A percentile compares a stretch with the other conserved stretches of the same genome.
Conservation (phyloP, 202 grass and related monocot genomes). For the Cymbopogon flexuosus region DNA sequence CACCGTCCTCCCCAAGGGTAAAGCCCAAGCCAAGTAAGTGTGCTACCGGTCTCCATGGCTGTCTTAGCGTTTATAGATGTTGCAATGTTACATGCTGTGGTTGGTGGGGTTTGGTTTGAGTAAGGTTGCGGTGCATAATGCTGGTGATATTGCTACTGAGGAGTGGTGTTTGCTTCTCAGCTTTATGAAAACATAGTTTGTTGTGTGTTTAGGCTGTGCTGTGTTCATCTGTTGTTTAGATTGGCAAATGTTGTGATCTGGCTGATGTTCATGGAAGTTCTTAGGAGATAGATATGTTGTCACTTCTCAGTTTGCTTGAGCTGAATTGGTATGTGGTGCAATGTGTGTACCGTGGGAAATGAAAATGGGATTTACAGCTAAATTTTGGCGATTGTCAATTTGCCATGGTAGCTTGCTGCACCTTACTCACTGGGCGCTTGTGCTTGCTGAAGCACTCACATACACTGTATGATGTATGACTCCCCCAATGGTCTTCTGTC, state of each 20-base stretch:
- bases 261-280: background rate
- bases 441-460: slow-evolving; percentile 11
- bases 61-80: slow-evolving; percentile 14
- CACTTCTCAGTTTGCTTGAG: background rate
- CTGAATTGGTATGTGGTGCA: background rate
- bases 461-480: background rate
- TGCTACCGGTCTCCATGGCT: background rate
- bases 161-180: background rate
- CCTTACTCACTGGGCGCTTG: slow-evolving; percentile 1
- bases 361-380: background rate
- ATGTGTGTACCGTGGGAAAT: background rate
- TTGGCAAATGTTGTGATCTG: background rate
- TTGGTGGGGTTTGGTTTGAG: background rate
- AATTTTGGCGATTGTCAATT: background rate
- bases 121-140: background rate
- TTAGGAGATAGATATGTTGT: background rate
- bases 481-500: background rate
- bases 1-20: slow-evolving; percentile 67
- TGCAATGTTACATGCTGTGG: background rate
- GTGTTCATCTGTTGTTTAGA: slow-evolving; percentile 27
- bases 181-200: background rate
- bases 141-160: background rate
- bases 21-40: slow-evolving; percentile 76
- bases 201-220: background rate
- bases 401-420: background rate